Conservation (phyloP, 306 rosid species). For the Pyrus pyrifolia region DNA sequence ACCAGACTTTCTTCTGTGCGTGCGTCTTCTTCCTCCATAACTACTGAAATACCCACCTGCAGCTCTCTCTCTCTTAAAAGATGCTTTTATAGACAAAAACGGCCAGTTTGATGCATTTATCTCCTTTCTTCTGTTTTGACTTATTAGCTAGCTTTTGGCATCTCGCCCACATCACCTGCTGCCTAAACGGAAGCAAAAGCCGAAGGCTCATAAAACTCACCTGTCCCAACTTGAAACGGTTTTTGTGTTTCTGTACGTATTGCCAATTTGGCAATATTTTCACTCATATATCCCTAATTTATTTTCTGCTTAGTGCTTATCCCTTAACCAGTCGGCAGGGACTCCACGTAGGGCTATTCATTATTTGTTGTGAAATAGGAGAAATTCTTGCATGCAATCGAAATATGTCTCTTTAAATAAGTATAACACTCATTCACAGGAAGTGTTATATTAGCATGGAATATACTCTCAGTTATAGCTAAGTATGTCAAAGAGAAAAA, state of each 20-base stretch:
- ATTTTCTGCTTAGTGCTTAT: neutral
- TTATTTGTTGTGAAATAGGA: neutral
- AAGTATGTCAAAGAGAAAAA: neutral
- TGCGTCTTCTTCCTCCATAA: neutral
- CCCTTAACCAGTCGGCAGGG: neutral
- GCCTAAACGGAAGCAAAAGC: slow-evolving; percentile 23
- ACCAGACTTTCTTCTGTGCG: neutral
- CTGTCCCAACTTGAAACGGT: neutral
- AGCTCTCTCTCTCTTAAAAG: neutral
- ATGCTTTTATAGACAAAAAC: neutral
- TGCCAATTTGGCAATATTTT: slow-evolving; percentile 19
- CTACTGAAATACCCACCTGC: neutral
- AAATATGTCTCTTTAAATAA: too few relatives aligned
- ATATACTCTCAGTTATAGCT: neutral
- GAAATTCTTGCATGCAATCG: neutral
- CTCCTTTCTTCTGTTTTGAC: neutral
- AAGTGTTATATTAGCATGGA: too few relatives aligned
- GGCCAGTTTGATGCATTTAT: neutral
- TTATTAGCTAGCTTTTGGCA: neutral
- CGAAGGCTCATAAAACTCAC: neutral
- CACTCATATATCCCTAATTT: neutral
- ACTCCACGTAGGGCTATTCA: neutral
- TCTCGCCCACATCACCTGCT: slow-evolving; percentile 12
- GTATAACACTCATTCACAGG: neutral
- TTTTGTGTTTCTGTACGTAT: slow-evolving; percentile 26